Percentiles rank a stretch among this genome's conserved stretches.
Conservation (phyloP, 148 eudicot genomes). For the Chenopodium formosanum region DNA sequence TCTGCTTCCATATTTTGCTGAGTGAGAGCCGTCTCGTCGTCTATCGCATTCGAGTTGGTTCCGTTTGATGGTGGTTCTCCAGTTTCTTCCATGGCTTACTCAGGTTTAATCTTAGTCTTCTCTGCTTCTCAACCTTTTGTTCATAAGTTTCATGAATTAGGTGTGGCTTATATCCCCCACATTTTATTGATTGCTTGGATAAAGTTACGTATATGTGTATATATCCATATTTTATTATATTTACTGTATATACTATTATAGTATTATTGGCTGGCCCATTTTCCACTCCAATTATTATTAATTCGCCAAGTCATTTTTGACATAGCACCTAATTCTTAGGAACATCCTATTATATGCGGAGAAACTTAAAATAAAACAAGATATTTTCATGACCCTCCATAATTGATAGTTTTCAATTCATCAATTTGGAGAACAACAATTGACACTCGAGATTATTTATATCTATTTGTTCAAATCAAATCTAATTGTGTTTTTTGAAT, state of each 20-base stretch:
- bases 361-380: slow-evolving; percentile 18
- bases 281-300: neutral
- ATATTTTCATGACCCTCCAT: slow-evolving; percentile 6
- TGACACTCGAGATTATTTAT: slow-evolving; percentile 19
- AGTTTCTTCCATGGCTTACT: slow-evolving; percentile 15
- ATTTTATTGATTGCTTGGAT: slow-evolving; percentile 17
- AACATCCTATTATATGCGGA: slow-evolving; percentile 32
- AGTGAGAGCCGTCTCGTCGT: neutral
- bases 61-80: neutral
- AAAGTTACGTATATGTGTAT: neutral
- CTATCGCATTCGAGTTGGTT: neutral
- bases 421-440: slow-evolving; percentile 4
- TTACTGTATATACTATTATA: neutral
- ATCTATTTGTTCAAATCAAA: neutral
- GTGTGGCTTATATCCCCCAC: slow-evolving; percentile 5
- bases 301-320: slow-evolving; percentile 13
- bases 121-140: neutral
- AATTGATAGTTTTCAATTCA: neutral
- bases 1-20: slow-evolving; percentile 34
- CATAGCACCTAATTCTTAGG: slow-evolving; percentile 30
- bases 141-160: neutral
- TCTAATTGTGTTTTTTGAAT: neutral
- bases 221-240: neutral
- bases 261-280: slow-evolving; percentile 23
- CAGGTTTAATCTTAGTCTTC: neutral